phyloP scores from a whole-genome alignment of 257 asterid species.

The Ligustrum vulgare region DNA sequence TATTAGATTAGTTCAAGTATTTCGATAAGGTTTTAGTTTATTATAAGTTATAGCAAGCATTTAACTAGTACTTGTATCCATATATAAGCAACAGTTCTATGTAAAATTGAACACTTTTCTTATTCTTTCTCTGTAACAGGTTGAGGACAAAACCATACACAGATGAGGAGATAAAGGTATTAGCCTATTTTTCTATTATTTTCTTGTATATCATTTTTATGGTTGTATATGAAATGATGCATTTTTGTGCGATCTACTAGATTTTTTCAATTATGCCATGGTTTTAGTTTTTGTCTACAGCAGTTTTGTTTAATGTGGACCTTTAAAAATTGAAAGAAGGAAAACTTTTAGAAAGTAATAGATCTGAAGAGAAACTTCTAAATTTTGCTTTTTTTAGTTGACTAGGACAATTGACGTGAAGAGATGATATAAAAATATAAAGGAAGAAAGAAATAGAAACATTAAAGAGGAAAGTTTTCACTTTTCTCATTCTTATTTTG shows the following conservation, averaged over 20 bases:
- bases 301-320: not conserved
- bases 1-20: no score
- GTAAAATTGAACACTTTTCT: conserved; percentile 29
- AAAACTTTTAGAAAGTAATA: not conserved
- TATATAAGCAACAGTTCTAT: conserved; percentile 10
- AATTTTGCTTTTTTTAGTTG: not conserved
- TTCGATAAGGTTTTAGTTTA: no score
- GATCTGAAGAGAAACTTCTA: conserved; percentile 6
- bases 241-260: not conserved
- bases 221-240: conserved; percentile 1
- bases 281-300: not conserved
- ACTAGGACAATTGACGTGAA: not conserved
- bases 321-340: not conserved
- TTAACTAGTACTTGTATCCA: not conserved
- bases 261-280: not conserved
- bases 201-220: conserved; percentile 7
- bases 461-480: not conserved
- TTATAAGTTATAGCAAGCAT: not conserved
- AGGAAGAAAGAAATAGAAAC: not conserved
- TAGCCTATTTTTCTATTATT: conserved; percentile 14
- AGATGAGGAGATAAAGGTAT: conserved; percentile 88
- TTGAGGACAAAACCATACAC: conserved; percentile 71
- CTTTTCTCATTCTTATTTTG: not conserved
- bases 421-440: not conserved
- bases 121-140: conserved; percentile 45